Percentiles rank a stretch among this genome's conserved stretches.
Conservation (phyloP, 139 green algal species). For the Medakamo hakoo region DNA sequence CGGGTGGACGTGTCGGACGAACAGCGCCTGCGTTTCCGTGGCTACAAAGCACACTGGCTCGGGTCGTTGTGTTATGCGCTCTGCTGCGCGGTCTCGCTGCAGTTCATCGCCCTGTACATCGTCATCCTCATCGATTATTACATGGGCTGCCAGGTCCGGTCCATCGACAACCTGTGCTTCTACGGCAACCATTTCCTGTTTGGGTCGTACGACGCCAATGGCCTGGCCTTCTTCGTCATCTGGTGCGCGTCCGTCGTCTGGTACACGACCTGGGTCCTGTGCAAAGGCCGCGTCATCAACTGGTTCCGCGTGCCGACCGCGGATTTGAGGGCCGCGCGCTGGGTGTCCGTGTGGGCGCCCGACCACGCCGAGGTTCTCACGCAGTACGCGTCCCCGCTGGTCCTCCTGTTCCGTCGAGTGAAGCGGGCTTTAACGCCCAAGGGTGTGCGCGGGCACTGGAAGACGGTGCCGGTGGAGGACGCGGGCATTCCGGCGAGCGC, state of each 20-base stretch:
- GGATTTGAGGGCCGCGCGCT: neutral
- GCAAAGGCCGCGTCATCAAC: conserved; percentile 8
- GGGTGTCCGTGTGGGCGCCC: conserved; percentile 6
- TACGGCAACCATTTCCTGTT: conserved; percentile 8
- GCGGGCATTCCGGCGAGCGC: neutral
- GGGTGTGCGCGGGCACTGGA: neutral
- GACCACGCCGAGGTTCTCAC: conserved; percentile 2
- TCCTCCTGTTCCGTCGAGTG: neutral
- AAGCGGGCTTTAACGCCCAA: neutral
- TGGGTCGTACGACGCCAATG: conserved; percentile 6
- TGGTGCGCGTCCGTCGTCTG: conserved; percentile 6
- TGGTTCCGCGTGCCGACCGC: conserved; percentile 2
- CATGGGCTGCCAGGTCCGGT: conserved; percentile 3
- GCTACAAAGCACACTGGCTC: neutral
- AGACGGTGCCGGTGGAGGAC: neutral
- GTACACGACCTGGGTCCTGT: conserved; percentile 3
- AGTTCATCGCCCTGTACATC: conserved; percentile 2
- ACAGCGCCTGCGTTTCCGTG: neutral
- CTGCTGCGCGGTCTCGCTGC: conserved; percentile 2
- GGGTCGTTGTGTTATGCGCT: conserved; percentile 4
- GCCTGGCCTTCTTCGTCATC: conserved; percentile 5
- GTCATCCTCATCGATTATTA: conserved; percentile 7
- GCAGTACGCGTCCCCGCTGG: conserved; percentile 1
- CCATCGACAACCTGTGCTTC: conserved; percentile 12
- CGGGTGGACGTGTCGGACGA: neutral